These are phyloP conservation scores for Juglanconis sp. DNA, from an alignment of 2,329 filamentous ascomycete genomes.

Conservation along the genomic window DNA sequence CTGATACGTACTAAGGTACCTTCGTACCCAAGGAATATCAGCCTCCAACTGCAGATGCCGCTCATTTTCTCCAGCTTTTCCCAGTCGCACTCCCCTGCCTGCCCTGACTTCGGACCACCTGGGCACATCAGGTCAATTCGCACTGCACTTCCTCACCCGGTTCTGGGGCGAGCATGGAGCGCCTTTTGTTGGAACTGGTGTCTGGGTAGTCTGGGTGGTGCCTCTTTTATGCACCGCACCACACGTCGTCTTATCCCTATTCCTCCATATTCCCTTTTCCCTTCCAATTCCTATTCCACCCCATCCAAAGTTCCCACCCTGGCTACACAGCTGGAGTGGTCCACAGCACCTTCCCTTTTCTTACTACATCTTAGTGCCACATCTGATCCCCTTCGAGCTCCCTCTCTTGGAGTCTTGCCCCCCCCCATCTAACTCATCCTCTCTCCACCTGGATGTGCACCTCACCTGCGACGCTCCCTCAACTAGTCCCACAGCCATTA, in stretches of 20 bases:
- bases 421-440: background rate
- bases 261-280: background rate
- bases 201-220: background rate
- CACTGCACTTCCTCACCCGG: background rate
- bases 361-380: background rate
- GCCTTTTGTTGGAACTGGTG: background rate
- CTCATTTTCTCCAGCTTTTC: background rate
- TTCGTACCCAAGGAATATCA: background rate
- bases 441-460: background rate
- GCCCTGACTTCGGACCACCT: background rate
- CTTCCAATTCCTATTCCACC: background rate
- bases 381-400: background rate
- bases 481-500: background rate
- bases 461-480: background rate
- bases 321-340: background rate
- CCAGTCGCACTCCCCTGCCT: background rate
- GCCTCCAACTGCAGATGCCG: conserved; percentile 3
- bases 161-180: background rate
- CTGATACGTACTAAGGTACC: background rate
- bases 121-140: background rate
- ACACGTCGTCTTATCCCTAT: background rate
- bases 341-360: background rate
- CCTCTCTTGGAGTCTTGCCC: background rate
- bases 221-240: background rate
- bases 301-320: background rate